Percentiles rank a stretch among this genome's conserved stretches.
Conservation (phyloP, 2,329 filamentous ascomycete species). For the Fusarium hostae region DNA sequence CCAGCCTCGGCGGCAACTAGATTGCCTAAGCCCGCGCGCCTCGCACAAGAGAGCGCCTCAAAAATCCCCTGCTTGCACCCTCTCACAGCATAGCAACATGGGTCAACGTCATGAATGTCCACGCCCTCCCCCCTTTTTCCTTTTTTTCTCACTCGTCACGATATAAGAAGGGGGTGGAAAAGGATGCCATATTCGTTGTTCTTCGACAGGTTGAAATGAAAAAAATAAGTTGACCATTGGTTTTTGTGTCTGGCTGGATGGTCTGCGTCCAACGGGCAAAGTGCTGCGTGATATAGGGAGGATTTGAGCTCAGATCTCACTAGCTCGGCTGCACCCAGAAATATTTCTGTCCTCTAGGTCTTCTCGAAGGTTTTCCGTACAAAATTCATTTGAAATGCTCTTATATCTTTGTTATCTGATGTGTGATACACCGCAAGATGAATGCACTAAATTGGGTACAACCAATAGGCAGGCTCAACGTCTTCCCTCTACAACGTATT, state of each 20-base stretch:
- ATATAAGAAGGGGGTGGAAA: conserved; percentile 27
- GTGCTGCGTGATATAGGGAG: conserved; percentile 31
- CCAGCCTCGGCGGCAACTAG: conserved; percentile 68
- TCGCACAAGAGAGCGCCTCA: conserved; percentile 26
- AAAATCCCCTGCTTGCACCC: conserved; percentile 30
- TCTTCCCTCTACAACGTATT: not conserved
- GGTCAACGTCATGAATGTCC: conserved; percentile 39
- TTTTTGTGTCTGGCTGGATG: conserved; percentile 41
- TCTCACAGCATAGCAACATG: conserved; percentile 27
- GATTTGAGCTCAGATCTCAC: conserved; percentile 41
- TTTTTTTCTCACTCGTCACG: conserved; percentile 11
- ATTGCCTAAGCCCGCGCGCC: conserved; percentile 30
- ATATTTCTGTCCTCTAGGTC: conserved; percentile 48
- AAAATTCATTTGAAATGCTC: conserved; percentile 47
- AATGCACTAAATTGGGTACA: not conserved
- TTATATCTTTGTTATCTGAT: conserved; percentile 6
- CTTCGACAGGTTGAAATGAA: conserved; percentile 47
- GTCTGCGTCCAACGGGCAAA: conserved; percentile 25
- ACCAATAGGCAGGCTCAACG: not conserved
- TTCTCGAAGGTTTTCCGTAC: conserved; percentile 47
- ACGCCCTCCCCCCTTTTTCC: conserved; percentile 17
- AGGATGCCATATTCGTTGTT: conserved; percentile 45
- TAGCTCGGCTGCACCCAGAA: conserved; percentile 43
- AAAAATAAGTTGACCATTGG: conserved; percentile 48
- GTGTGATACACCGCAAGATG: conserved; percentile 1